Evolutionary conservation across 2,329 filamentous ascomycete species (phyloP), one percentile per base, ranked within the genome.

Genomic region (Alternaria arborescens): DNA sequence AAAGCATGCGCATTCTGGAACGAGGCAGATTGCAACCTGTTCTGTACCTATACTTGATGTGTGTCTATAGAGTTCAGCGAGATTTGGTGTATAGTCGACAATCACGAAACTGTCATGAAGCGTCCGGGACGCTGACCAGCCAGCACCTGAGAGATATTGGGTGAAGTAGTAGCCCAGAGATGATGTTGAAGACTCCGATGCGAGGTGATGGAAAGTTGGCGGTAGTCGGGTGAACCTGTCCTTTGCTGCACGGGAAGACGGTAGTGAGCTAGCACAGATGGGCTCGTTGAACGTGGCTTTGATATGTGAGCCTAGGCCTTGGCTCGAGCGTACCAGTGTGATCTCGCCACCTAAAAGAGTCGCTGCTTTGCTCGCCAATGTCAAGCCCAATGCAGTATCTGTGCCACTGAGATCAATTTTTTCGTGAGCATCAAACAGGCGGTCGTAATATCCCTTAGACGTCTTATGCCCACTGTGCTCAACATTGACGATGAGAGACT

Each of bases 351-450:
- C 69, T 12, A 84, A 71, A 0, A 81, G 69, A 1, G 72, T 68
- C 0, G 82, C 80, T 20, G 82, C 79, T 40, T 80, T 82, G 8
- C 71, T 67, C 4, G 82, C 77, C 0, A 84, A 68, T 0, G 81
- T 82, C 14, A 84, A 65, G 0, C 82, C 82, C 0, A 83, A 71
- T 0, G 82, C 80, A 28, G 79, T 79, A 3, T 81, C 78, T 2
- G 73, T 74, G 0, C 80, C 77, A 36, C 81, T 73, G 0, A 63
- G 61, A 34, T 77, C 72, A 1, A 78, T 74, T 34, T 82, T 83
- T 41, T 82, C 81, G 20, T 83, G 82, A 0, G 80, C 69, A 4
- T 80, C 71, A 28, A 83, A 83, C 4, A 83, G 81, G 3, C 79
- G 77, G 4, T 70, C 22, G 4, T 79, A 77, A 7, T 82, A 67